Evolutionary conservation across 352 stramenopile genomes (phyloP), one percentile per base, ranked within the genome.

Genomic region (Pythium vanterpoolii): DNA sequence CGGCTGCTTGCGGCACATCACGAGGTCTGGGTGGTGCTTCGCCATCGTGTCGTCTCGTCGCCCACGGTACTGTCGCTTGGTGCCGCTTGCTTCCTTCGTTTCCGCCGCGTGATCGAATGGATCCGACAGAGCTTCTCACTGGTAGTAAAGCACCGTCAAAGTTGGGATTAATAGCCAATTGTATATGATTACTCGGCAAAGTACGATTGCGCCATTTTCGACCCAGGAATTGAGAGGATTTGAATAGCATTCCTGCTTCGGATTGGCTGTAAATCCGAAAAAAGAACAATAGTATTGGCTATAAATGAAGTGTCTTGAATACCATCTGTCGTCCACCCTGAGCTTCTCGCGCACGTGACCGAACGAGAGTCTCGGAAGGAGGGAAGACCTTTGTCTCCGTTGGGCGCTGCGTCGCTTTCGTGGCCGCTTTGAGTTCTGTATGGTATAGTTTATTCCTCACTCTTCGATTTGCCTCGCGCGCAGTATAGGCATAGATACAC

Each of bases 1-100:
- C 34, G 98, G 96, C 73, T 99, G 96, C 89, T 99, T 99, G 62
- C 98, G 90, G 84, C 98, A 99, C 96, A 99, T 99, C 54, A 99
- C 93, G 44, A 99, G 84, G 78, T 99, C 98, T 27, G 97, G 96
- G 83, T 99, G 97, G 83, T 99, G 97, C 82, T 99, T 99, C 48
- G 97, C 97, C 97, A 99, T 99, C 7, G 33, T 50, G 18, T 18
- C n/a, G 8, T 39, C 18, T 58, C 31, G 26, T 18, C 44, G 48
- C 8, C 50, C 7, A 21, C 21, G 21, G 27, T 70, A n/a, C 18
- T 58, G n/a, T 13, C 2, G 11, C 34, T 45, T 3, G 40, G 49
- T 16, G 39, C 60, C 45, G 54, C 46, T 62, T 53, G 45, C 11
- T 53, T 34, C 48, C 56, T 36, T 26, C 49, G 18, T 24, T 19